Base-by-base conservation (phyloP, 768 basidiomycete species). In the Tulasnella sp. region DNA sequence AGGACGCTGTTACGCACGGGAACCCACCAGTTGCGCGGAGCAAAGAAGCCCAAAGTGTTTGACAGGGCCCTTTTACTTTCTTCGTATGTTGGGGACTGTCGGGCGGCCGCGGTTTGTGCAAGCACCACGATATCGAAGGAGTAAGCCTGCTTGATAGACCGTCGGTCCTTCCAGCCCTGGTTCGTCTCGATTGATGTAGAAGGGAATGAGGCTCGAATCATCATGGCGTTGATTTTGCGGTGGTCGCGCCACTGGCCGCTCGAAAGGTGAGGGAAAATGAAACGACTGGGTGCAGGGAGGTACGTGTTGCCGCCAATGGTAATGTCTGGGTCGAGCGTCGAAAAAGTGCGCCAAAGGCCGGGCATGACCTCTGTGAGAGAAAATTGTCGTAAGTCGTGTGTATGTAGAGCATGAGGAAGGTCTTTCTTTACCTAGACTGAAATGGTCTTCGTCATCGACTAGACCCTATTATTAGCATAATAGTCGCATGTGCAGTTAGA, bases 381-480 rank as follows among this genome's bases (percentile, higher is more conserved):
- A 71, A 24, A 40, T 1, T 36, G 1, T 19, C 27, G 71, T 71
- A 40, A 71, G 34, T 7, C 3, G 71, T 12, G 18, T 31, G 27
- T 19, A 71, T 46, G 34, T 38, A 2, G 18, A 12, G 24, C 44
- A 27, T 46, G 78, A 21, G 2, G 19, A 3, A 42, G 71, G 36
- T 12, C n/a, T n/a, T n/a, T n/a, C 16, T 71, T 71, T 18, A 73
- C 78, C 78, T n/a, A 96, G 95, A 42, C 92, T 90, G 90, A 94
- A 96, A 83, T 98, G 96, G 84, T 96, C 97, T 84, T 97, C 97
- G 85, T 97, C 96, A 0, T 92, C 93, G 78, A 97, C 89, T 85
- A 91, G 21, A 24, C 21, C 27, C 31, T 21, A 24, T 5, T 40
- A 12, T 34, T 9, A 74, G 72, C 12, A 16, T 1, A 12, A 39